A percentile compares a stretch with the other conserved stretches of the same genome.
Evolutionary conservation across 163 green algal genomes (phyloP).

Genomic region (Coccomyxa subellipsoidea): DNA sequence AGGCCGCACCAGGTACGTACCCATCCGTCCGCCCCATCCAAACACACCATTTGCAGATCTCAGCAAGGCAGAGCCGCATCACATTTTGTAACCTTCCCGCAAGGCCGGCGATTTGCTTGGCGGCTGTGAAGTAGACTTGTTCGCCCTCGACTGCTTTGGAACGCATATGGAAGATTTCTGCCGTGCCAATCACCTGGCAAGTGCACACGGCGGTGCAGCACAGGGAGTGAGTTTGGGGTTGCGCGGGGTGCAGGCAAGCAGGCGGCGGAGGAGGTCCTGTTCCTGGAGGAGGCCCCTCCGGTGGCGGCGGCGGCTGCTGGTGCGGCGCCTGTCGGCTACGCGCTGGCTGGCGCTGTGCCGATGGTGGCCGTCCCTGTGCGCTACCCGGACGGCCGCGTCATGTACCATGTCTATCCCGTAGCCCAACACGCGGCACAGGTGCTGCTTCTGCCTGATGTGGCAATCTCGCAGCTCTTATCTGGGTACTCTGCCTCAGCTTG

Average conservation of each 20-base stretch:
- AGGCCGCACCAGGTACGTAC: not conserved
- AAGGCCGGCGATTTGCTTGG: not conserved
- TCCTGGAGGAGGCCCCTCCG: not conserved
- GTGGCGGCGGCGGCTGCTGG: not conserved
- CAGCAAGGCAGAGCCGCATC: not conserved
- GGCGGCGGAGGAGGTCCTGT: slow-evolving; percentile 5
- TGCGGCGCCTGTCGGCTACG: not conserved
- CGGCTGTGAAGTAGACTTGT: not conserved
- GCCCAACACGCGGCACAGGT: not conserved
- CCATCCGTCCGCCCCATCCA: too few relatives aligned
- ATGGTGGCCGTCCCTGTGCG: not conserved
- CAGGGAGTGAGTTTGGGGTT: too few relatives aligned
- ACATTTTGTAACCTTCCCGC: not conserved
- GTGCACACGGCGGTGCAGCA: too few relatives aligned
- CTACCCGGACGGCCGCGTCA: not conserved
- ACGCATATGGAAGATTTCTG: too few relatives aligned
- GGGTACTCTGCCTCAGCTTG: not conserved
- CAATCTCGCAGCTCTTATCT: not conserved
- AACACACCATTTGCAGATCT: not conserved
- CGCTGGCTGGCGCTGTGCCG: not conserved
- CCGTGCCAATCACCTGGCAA: too few relatives aligned
- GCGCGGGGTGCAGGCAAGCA: not conserved
- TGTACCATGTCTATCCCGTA: not conserved
- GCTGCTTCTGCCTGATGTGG: not conserved
- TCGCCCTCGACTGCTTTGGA: too few relatives aligned